A percentile compares a stretch with the other conserved stretches of the same genome.
Evolutionary conservation across 768 basidiomycete genomes (phyloP).

Genomic region (Russula ochroleuca): DNA sequence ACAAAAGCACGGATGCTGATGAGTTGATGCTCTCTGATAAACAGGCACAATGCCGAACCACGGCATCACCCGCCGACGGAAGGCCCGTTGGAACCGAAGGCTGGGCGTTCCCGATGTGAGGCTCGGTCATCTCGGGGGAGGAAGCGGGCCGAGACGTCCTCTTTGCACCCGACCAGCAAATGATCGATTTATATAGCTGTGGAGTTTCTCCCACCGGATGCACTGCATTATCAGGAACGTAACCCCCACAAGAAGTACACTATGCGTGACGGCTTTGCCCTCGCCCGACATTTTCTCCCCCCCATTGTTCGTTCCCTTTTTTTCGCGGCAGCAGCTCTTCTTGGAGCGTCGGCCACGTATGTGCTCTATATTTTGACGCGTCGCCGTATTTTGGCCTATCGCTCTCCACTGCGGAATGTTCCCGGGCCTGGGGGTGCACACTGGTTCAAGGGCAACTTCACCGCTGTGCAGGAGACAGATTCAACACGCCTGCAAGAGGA

Average conservation of each 20-base stretch:
- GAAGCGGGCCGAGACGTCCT: background rate
- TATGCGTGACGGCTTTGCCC: background rate
- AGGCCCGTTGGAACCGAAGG: no score
- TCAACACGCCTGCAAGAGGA: conserved; percentile 18
- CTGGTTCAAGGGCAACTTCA: conserved; percentile 15
- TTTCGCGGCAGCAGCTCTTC: background rate
- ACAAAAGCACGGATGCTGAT: no score
- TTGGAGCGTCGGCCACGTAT: background rate
- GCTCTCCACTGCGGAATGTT: conserved; percentile 8
- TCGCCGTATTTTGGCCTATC: background rate
- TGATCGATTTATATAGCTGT: background rate
- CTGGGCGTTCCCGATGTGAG: background rate
- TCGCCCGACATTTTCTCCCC: background rate
- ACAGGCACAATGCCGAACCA: no score
- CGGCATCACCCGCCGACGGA: no score
- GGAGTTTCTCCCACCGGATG: background rate
- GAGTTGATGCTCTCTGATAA: no score
- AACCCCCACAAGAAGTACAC: background rate
- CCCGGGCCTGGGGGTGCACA: conserved; percentile 14
- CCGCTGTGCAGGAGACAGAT: conserved; percentile 6
- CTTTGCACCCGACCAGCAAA: background rate
- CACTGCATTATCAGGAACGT: background rate
- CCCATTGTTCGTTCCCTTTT: background rate
- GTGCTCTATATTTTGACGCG: background rate
- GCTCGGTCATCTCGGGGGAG: background rate